phyloP scores from a whole-genome alignment of 148 eudicot species.

The Pouteria glomerata region DNA sequence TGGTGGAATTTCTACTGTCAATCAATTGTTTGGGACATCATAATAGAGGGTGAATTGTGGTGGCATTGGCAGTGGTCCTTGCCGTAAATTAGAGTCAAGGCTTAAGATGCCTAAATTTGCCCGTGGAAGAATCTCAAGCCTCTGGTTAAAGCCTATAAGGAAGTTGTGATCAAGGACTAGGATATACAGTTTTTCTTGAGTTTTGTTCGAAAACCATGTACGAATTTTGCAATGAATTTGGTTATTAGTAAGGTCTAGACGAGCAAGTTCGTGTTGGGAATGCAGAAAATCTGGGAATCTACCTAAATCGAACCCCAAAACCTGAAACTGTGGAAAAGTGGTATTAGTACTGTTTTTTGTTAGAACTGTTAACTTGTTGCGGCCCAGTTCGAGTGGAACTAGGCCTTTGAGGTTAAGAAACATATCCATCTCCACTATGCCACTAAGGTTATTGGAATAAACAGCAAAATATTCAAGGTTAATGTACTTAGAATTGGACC shows the following conservation, averaged over 20 bases:
- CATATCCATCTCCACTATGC: neutral
- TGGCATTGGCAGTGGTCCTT: conserved; percentile 19
- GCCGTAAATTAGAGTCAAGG: conserved; percentile 5
- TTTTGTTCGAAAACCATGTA: no score
- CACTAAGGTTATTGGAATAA: neutral
- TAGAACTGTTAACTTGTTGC: conserved; percentile 3
- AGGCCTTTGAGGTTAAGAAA: conserved; percentile 7
- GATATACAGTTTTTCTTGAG: conserved; percentile 1
- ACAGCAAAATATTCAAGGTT: neutral
- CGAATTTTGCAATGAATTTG: conserved; percentile 21
- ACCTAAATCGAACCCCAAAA: conserved; percentile 1
- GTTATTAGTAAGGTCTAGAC: conserved; percentile 9
- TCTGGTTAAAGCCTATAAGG: conserved; percentile 4
- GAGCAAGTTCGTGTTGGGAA: neutral
- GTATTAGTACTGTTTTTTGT: no score
- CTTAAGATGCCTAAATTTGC: neutral
- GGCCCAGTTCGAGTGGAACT: neutral
- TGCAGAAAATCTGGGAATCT: conserved; percentile 7
- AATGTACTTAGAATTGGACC: conserved; percentile 13
- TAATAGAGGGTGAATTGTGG: conserved; percentile 1
- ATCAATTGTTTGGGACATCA: conserved; percentile 14
- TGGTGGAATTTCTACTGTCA: conserved; percentile 25
- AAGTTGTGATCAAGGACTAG: neutral
- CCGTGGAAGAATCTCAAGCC: neutral
- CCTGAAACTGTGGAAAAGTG: no score